Conservation (phyloP, 2,329 filamentous ascomycete genomes). For the Pseudocercospora fijiensis region DNA sequence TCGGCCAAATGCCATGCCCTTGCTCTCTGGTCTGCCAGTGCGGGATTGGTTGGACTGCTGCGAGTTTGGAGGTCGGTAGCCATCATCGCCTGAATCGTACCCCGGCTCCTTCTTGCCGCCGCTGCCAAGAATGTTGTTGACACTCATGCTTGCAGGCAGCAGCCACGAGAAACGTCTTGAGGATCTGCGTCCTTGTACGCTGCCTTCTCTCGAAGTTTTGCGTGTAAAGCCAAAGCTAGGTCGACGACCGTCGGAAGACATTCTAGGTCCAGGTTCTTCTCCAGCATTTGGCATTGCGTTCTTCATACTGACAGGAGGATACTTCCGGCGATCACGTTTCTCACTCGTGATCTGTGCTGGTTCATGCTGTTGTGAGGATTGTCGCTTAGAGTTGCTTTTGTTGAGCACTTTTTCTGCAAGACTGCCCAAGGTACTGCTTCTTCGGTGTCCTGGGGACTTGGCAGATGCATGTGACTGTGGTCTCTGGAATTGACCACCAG, state of each 20-base stretch:
- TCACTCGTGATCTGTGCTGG: slow-evolving; percentile 49
- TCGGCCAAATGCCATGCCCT: slow-evolving; percentile 47
- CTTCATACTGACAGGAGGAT: slow-evolving; percentile 90
- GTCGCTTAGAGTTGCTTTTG: slow-evolving; percentile 52
- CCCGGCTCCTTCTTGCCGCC: slow-evolving; percentile 38
- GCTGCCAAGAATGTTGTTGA: slow-evolving; percentile 42
- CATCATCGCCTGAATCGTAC: slow-evolving; percentile 38
- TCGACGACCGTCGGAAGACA: slow-evolving; percentile 50
- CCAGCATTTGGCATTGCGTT: slow-evolving; percentile 60
- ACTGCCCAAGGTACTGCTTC: slow-evolving; percentile 56
- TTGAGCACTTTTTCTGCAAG: slow-evolving; percentile 83
- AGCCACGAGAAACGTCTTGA: slow-evolving; percentile 53
- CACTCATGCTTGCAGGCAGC: slow-evolving; percentile 50
- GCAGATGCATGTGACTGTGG: slow-evolving; percentile 59
- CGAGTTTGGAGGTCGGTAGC: slow-evolving; percentile 28
- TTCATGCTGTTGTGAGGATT: slow-evolving; percentile 39
- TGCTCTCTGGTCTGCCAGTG: slow-evolving; percentile 37
- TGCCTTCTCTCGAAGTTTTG: slow-evolving; percentile 44
- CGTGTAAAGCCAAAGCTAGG: slow-evolving; percentile 52
- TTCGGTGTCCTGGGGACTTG: slow-evolving; percentile 66
- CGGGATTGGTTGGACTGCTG: slow-evolving; percentile 30
- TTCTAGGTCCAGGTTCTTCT: slow-evolving; percentile 50
- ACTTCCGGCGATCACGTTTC: slow-evolving; percentile 65
- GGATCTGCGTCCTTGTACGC: slow-evolving; percentile 39
- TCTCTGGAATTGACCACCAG: slow-evolving; percentile 50